Evolutionary conservation across 345 rosid species (phyloP), one percentile per base, ranked within the genome.

Genomic region (Triadica sebifera): DNA sequence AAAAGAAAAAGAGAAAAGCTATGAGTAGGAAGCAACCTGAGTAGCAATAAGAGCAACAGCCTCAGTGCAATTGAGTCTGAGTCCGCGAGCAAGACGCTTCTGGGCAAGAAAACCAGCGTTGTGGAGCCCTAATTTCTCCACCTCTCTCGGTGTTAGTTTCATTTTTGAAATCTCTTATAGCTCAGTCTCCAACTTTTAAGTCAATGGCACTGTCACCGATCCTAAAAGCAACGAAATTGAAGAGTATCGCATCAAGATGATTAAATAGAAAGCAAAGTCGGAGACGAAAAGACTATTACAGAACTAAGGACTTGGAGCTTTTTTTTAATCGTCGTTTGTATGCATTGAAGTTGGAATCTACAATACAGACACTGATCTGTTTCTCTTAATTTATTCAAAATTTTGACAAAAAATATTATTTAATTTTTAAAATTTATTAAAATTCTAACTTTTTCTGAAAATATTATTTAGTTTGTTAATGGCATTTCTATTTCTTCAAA

Each of bases 41-140:
- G 94, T 58, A 41, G 98, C 97, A 39, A 94, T 84, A 59, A 95
- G 96, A 16, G 98, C 99, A 6, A 89, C 89, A 65, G 99, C 80
- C 79, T 95, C 99, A 19, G 97, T 77, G 84, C 93, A 88, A 71
- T 91, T 93, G 56, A 95, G 99, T 62, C 84, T 81, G 72, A 88
- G 83, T 63, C 97, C 96, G 37, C 97, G 97, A 65, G 99, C 98
- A 25, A 95, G 96, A 73, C 96, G 99, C 80, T 95, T 95, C 87
- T 93, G 99, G 0, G 99, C 98, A 34, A 95, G 93, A 81, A 79
- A 85, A 22, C 98, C 98, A 5, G 98, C 98, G 70, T 84, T 84
- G 77, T 95, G 98, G 64, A 95, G 93, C 43, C 71, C 87, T 56
- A 95, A 71, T 76, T 95, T 95, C 77, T 91, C 98, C n/a, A 84